A percentile compares a stretch with the other conserved stretches of the same genome.
Conservation (phyloP, 768 basidiomycete genomes). For the Amanita rimosa region DNA sequence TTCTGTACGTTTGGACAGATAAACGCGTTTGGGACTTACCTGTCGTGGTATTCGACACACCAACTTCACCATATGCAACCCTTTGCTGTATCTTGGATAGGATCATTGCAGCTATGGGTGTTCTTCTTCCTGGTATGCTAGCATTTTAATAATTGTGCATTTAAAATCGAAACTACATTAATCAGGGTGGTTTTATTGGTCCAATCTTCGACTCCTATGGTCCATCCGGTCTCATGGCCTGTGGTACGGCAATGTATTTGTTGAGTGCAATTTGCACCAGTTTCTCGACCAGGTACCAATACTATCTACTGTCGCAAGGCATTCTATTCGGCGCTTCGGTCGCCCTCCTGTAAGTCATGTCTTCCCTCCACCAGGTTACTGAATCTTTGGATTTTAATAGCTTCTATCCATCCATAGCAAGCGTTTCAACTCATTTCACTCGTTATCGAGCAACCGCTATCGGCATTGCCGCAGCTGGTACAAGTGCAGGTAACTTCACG, state of each 20-base stretch:
- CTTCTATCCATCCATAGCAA: conserved; percentile 60
- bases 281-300: conserved; percentile 42
- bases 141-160: neutral
- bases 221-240: conserved; percentile 38
- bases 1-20: conserved; percentile 66
- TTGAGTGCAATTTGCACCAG: conserved; percentile 52
- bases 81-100: conserved; percentile 61
- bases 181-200: conserved; percentile 52
- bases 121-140: conserved; percentile 57
- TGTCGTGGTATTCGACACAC: conserved; percentile 53
- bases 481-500: conserved; percentile 39
- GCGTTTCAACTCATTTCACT: conserved; percentile 54
- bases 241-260: conserved; percentile 37
- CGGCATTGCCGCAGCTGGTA: conserved; percentile 63
- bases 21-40: conserved; percentile 63
- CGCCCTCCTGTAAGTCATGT: conserved; percentile 43
- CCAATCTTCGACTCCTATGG: conserved; percentile 50
- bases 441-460: conserved; percentile 61
- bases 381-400: conserved; percentile 21
- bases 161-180: neutral
- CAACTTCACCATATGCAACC: conserved; percentile 39
- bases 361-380: conserved; percentile 3
- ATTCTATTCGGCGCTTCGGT: conserved; percentile 55
- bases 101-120: conserved; percentile 54
- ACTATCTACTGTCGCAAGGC: conserved; percentile 54